A percentile compares a stretch with the other conserved stretches of the same genome.
These are phyloP conservation scores for Kurtzmaniella quercitrusa DNA, from an alignment of 1,139 yeast genomes.

Conservation along the genomic window DNA sequence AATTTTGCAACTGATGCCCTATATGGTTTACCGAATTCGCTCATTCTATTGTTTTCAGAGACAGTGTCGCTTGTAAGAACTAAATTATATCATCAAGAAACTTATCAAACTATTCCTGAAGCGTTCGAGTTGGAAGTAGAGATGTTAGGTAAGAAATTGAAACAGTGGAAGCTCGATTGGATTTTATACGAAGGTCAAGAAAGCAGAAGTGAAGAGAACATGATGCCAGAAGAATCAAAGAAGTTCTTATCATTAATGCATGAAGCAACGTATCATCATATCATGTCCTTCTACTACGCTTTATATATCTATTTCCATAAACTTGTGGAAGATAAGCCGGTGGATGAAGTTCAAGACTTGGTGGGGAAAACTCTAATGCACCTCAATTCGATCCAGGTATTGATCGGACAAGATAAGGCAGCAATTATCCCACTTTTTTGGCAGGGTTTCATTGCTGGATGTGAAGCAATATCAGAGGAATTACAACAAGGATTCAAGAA, in stretches of 20 bases:
- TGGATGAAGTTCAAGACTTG: conserved; percentile 51
- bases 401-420: conserved; percentile 51
- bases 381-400: conserved; percentile 56
- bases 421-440: conserved; percentile 76
- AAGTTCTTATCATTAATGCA: conserved; percentile 51
- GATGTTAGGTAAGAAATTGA: conserved; percentile 47
- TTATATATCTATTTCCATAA: conserved; percentile 72
- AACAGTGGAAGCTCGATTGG: conserved; percentile 70
- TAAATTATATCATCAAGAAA: conserved; percentile 47
- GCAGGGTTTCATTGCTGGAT: conserved; percentile 89
- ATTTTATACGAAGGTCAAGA: conserved; percentile 25
- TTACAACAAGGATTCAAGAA: conserved; percentile 64
- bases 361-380: conserved; percentile 62
- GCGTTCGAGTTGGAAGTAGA: conserved; percentile 43
- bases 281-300: conserved; percentile 74
- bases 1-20: conserved; percentile 75
- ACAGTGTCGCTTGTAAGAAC: conserved; percentile 63
- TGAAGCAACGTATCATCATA: conserved; percentile 79
- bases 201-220: conserved; percentile 7
- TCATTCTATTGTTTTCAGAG: conserved; percentile 66
- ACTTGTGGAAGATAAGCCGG: conserved; percentile 53
- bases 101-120: conserved; percentile 28
- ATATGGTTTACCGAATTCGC: conserved; percentile 80
- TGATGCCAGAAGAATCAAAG: conserved; percentile 9
- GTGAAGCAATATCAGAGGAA: conserved; percentile 61